These are phyloP conservation scores for Sugiyamaella grinbergsii DNA, from an alignment of 1,139 yeast genomes.

Conservation along the genomic window DNA sequence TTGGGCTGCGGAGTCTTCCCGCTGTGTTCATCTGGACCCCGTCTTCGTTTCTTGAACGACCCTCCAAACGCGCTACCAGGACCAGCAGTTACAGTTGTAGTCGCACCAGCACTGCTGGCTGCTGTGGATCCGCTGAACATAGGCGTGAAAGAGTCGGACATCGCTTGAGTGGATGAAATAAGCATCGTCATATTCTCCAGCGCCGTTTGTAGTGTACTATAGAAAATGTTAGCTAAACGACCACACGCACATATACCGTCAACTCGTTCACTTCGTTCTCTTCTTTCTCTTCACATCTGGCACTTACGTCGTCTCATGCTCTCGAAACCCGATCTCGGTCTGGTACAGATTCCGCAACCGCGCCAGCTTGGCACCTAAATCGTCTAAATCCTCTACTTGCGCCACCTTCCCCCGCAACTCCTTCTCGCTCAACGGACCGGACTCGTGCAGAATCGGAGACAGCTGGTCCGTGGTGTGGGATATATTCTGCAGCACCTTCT, in stretches of 20 bases:
- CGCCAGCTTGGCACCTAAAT: slow-evolving; percentile 11
- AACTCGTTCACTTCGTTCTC: not conserved
- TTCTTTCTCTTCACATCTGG: not conserved
- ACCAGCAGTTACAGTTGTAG: not conserved
- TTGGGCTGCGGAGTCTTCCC: slow-evolving; percentile 10
- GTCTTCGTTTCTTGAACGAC: slow-evolving; percentile 21
- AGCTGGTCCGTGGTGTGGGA: slow-evolving; percentile 19
- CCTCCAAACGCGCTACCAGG: not conserved
- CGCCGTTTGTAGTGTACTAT: slow-evolving; percentile 13
- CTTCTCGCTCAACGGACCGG: slow-evolving; percentile 8
- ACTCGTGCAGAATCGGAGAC: slow-evolving; percentile 14
- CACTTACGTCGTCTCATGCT: slow-evolving; percentile 20
- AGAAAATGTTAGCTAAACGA: not conserved
- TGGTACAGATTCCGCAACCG: slow-evolving; percentile 18
- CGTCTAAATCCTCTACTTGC: slow-evolving; percentile 20
- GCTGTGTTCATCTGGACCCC: slow-evolving; percentile 17
- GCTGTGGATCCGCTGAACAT: slow-evolving; percentile 7
- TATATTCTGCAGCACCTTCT: slow-evolving; percentile 18
- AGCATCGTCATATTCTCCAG: slow-evolving; percentile 12
- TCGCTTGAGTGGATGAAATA: slow-evolving; percentile 7
- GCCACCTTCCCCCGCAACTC: slow-evolving; percentile 20
- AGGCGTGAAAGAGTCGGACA: slow-evolving; percentile 18
- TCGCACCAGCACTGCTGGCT: not conserved
- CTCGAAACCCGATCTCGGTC: slow-evolving; percentile 17
- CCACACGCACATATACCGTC: too few relatives aligned